Evolutionary conservation across 1,139 yeast genomes (phyloP).

Genomic region (Debaryomyces fabryi): DNA sequence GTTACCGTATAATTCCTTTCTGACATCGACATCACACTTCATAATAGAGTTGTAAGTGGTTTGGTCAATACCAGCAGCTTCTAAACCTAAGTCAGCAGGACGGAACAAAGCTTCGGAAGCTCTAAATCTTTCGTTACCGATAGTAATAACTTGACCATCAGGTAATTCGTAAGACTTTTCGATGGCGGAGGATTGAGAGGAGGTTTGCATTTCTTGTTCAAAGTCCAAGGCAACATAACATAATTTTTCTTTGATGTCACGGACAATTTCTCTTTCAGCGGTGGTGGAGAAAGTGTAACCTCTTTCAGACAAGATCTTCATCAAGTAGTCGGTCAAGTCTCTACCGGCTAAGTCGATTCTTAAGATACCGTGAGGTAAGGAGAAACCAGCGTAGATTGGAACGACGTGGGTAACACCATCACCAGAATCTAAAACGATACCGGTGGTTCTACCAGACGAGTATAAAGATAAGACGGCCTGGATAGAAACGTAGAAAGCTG

Average conservation of each 20-base stretch:
- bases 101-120: slow-evolving; percentile 99
- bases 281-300: slow-evolving; percentile 98
- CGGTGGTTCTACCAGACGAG: slow-evolving; percentile 99
- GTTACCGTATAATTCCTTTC: slow-evolving; percentile 99
- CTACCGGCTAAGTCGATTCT: slow-evolving; percentile 99
- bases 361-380: slow-evolving; percentile 97
- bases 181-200: slow-evolving; percentile 96
- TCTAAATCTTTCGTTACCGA: slow-evolving; percentile 99
- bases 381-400: slow-evolving; percentile 99
- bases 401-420: slow-evolving; percentile 99
- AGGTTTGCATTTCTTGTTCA: slow-evolving; percentile 98
- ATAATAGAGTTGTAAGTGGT: slow-evolving; percentile 98
- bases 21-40: slow-evolving; percentile 99
- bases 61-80: slow-evolving; percentile 99
- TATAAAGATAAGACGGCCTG: slow-evolving; percentile 98
- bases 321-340: slow-evolving; percentile 97
- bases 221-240: slow-evolving; percentile 97
- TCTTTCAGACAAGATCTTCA: slow-evolving; percentile 98
- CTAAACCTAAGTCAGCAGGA: slow-evolving; percentile 96
- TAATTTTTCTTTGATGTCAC: slow-evolving; percentile 98
- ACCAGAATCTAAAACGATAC: slow-evolving; percentile 99
- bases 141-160: slow-evolving; percentile 99
- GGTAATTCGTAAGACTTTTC: slow-evolving; percentile 99
- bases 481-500: slow-evolving; percentile 97
- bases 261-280: slow-evolving; percentile 99